Percentiles rank a stretch among this genome's conserved stretches.
Evolutionary conservation across 176 grass and related monocot species (phyloP).

Genomic region (Thalia dealbata): DNA sequence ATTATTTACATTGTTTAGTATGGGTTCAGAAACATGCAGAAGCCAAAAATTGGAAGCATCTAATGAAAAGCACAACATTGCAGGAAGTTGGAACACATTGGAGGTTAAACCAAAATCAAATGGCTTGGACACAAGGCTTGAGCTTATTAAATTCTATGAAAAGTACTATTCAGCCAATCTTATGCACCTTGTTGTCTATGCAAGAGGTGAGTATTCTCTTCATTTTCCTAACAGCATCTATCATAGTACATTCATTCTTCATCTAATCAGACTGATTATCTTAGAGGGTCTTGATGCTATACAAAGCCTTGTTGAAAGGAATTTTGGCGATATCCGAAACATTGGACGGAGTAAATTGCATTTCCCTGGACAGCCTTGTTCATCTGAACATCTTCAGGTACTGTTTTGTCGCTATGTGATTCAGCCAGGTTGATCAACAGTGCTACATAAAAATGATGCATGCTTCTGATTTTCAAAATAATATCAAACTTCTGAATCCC

Average conservation of each 20-base stretch:
- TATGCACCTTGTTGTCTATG: conserved; percentile 95
- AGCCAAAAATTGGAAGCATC: not conserved
- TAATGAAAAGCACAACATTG: not conserved
- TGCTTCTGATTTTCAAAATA: not conserved
- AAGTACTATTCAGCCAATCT: conserved; percentile 91
- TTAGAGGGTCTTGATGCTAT: conserved; percentile 65
- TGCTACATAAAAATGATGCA: not conserved
- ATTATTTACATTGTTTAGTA: not conserved
- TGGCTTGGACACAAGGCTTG: conserved; percentile 80
- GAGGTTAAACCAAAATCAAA: conserved; percentile 85
- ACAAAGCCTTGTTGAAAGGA: conserved; percentile 73
- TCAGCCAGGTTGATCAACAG: not conserved
- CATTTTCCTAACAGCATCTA: not conserved
- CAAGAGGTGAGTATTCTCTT: conserved; percentile 46
- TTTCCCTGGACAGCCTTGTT: conserved; percentile 79
- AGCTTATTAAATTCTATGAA: conserved; percentile 92
- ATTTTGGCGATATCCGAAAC: conserved; percentile 56
- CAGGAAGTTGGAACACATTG: conserved; percentile 94
- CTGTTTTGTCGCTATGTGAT: not conserved
- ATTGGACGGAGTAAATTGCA: conserved; percentile 46
- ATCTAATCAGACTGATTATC: conserved; percentile 18
- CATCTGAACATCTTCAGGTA: conserved; percentile 83
- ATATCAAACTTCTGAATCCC: no score
- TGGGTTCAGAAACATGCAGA: not conserved
- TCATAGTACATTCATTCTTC: conserved; percentile 6